Evolutionary conservation across 2,329 filamentous ascomycete genomes (phyloP).

Genomic region (Hansfordia pulvinata): DNA sequence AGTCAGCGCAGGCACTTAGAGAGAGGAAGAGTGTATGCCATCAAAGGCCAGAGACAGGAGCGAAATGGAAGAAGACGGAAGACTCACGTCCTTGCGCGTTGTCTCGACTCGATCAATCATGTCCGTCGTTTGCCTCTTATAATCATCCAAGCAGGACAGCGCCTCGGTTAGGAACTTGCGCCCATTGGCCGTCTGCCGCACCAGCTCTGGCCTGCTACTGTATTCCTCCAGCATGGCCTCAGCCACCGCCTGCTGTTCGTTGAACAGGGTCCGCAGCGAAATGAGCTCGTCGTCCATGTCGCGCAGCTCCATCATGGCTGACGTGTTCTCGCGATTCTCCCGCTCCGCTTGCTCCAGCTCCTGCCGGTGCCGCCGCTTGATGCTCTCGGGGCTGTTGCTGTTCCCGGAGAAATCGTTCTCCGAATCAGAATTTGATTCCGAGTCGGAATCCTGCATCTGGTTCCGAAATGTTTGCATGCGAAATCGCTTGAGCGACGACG

Average conservation of each 20-base stretch:
- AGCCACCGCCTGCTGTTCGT: conserved; percentile 38
- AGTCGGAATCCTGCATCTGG: conserved; percentile 21
- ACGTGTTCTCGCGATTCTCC: conserved; percentile 49
- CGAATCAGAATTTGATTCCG: conserved; percentile 22
- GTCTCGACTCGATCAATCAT: conserved; percentile 44
- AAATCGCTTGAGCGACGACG: conserved; percentile 46
- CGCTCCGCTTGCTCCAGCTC: conserved; percentile 31
- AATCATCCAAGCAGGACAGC: conserved; percentile 37
- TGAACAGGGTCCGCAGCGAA: conserved; percentile 41
- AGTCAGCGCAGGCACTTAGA: too few species aligned
- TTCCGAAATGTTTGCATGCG: conserved; percentile 41
- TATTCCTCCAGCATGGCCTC: conserved; percentile 31
- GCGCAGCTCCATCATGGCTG: conserved; percentile 45
- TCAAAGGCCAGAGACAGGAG: conserved; percentile 13
- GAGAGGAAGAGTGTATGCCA: too few species aligned
- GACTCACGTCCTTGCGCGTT: conserved; percentile 39
- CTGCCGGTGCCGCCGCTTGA: conserved; percentile 25
- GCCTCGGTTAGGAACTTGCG: conserved; percentile 38
- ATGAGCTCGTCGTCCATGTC: conserved; percentile 52
- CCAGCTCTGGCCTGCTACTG: conserved; percentile 24
- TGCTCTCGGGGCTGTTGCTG: conserved; percentile 22
- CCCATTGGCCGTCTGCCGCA: conserved; percentile 27
- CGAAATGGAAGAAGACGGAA: conserved; percentile 8
- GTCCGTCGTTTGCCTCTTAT: conserved; percentile 36
- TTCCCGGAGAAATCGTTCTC: conserved; percentile 25